Conservation (phyloP, 2,329 filamentous ascomycete species). For the Fusarium citri region DNA sequence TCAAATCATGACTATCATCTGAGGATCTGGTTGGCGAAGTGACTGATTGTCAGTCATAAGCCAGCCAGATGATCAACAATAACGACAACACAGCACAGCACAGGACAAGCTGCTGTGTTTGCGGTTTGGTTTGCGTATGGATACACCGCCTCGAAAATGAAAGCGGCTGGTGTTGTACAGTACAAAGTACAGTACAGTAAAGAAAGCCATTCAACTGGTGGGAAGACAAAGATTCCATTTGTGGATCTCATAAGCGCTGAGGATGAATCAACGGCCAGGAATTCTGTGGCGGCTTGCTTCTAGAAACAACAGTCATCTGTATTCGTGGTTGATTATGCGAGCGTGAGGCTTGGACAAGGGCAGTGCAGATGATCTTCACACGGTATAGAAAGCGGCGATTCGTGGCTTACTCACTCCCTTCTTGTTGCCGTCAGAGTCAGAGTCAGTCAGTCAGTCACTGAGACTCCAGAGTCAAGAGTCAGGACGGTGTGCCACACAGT, state of each 20-base stretch:
- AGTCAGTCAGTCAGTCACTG: not conserved
- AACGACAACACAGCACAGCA: slow-evolving; percentile 1
- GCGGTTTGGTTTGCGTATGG: not conserved
- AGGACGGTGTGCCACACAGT: slow-evolving; percentile 41
- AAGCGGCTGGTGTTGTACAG: slow-evolving; percentile 31
- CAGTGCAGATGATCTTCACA: slow-evolving; percentile 17
- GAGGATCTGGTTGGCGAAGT: slow-evolving; percentile 34
- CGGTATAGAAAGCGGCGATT: slow-evolving; percentile 16
- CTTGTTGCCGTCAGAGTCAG: not conserved
- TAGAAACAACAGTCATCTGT: slow-evolving; percentile 18
- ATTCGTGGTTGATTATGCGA: slow-evolving; percentile 15
- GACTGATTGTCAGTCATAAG: slow-evolving; percentile 42
- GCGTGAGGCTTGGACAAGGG: slow-evolving; percentile 21
- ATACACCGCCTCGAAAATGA: slow-evolving; percentile 39
- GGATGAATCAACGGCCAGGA: slow-evolving; percentile 35
- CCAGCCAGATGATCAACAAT: slow-evolving; percentile 29
- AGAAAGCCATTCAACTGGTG: slow-evolving; percentile 24
- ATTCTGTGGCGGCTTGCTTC: slow-evolving; percentile 39
- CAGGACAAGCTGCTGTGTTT: not conserved
- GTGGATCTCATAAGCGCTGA: slow-evolving; percentile 17
- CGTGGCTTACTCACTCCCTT: slow-evolving; percentile 1
- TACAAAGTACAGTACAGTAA: slow-evolving; percentile 3
- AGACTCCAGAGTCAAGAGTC: slow-evolving; percentile 14
- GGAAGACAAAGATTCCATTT: slow-evolving; percentile 22
- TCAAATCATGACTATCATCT: slow-evolving; percentile 33